phyloP scores from a whole-genome alignment of 2,329 filamentous ascomycete species.

The Corinectria fuckeliana region DNA sequence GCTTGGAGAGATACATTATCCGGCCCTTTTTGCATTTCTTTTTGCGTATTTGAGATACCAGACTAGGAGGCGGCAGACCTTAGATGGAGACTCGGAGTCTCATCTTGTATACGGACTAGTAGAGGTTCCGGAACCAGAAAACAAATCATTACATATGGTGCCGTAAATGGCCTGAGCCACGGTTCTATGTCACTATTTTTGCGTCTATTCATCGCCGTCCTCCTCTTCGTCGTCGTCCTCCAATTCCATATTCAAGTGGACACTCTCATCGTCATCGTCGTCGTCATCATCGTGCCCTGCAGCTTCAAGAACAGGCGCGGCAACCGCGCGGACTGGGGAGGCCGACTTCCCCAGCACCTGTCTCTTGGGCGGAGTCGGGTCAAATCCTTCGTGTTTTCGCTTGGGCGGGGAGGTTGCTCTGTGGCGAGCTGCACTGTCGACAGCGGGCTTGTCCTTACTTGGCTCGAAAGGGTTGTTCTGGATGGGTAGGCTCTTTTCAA shows the following conservation, averaged over 20 bases:
- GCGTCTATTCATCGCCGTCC: conserved; percentile 29
- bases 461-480: conserved; percentile 47
- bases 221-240: conserved; percentile 59
- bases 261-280: conserved; percentile 61
- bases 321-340: conserved; percentile 27
- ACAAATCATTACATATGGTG: conserved; percentile 22
- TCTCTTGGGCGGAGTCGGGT: conserved; percentile 46
- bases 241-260: conserved; percentile 66
- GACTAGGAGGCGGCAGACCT: conserved; percentile 8
- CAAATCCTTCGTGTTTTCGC: conserved; percentile 48
- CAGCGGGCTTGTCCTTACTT: conserved; percentile 23
- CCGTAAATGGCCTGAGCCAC: conserved; percentile 18
- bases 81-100: conserved; percentile 28
- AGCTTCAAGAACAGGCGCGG: conserved; percentile 23
- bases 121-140: conserved; percentile 25
- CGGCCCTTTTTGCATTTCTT: background rate
- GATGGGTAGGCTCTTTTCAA: conserved; percentile 36
- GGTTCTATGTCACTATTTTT: conserved; percentile 17
- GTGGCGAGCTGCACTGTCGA: conserved; percentile 21
- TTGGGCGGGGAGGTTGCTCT: conserved; percentile 43
- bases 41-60: conserved; percentile 15
- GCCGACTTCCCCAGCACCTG: conserved; percentile 46
- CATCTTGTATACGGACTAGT: conserved; percentile 26
- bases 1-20: conserved; percentile 2
- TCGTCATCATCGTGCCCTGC: conserved; percentile 46